Evolutionary conservation across 2,329 filamentous ascomycete genomes (phyloP).

Genomic region (Elsinoe australis): DNA sequence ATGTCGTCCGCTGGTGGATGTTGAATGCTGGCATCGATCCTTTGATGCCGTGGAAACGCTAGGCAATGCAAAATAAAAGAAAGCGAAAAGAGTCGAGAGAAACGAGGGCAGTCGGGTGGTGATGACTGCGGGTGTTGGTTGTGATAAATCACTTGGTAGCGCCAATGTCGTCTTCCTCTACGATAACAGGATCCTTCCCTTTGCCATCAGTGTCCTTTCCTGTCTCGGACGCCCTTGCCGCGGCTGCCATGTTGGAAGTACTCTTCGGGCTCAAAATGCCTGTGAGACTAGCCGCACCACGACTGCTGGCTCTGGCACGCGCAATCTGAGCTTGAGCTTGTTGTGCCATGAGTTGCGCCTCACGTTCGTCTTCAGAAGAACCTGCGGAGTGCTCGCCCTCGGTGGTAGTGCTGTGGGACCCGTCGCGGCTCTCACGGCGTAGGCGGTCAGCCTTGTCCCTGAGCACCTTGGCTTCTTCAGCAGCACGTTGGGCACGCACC

Average conservation of each 20-base stretch:
- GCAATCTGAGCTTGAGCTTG: slow-evolving; percentile 18
- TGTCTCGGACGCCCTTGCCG: background rate
- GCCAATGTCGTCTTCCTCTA: slow-evolving; percentile 10
- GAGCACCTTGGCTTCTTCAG: slow-evolving; percentile 42
- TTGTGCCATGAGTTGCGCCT: slow-evolving; percentile 19
- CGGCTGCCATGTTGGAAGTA: slow-evolving; percentile 1
- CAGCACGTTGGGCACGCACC: slow-evolving; percentile 43
- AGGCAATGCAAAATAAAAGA: slow-evolving; percentile 8
- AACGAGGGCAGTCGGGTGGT: background rate
- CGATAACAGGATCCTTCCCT: slow-evolving; percentile 1
- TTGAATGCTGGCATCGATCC: background rate
- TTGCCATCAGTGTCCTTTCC: background rate
- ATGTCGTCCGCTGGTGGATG: background rate
- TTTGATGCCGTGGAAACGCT: slow-evolving; percentile 2
- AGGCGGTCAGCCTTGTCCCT: slow-evolving; percentile 45
- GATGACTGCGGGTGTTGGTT: background rate
- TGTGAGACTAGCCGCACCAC: slow-evolving; percentile 21
- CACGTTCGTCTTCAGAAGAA: slow-evolving; percentile 32
- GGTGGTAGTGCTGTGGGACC: slow-evolving; percentile 17
- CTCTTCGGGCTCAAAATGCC: slow-evolving; percentile 22
- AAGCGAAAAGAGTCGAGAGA: background rate
- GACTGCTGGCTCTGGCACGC: slow-evolving; percentile 13
- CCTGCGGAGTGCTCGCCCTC: slow-evolving; percentile 33
- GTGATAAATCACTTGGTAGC: background rate
- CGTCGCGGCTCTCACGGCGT: slow-evolving; percentile 36